Base-by-base conservation (phyloP, 805 yeast species). In the Priceomyces medius region DNA sequence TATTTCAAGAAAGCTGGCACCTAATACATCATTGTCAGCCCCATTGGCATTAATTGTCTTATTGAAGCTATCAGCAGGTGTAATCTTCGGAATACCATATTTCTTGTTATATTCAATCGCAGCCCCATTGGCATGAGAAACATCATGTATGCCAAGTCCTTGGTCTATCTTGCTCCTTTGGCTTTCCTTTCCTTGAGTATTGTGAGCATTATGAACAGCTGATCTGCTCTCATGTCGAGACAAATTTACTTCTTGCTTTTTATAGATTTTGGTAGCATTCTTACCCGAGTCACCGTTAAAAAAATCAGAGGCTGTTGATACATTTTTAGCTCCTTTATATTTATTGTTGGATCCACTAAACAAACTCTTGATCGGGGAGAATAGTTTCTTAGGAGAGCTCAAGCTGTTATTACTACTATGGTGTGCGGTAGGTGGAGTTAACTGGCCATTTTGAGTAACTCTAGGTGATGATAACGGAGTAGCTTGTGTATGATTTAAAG, bases 331-430 rank as follows among this genome's bases (percentile, higher is more conserved):
- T 10, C 46, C 31, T 35, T 46, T 56, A 12, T 47, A 20, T 36
- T 51, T 54, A 18, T 9, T 8, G 41, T 38, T 50, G 48, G 33
- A 52, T 3, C 44, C 40, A 43, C 49, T 53, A 49, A 64, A 66
- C 40, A 62, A 35, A 43, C 64, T 63, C 45, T 57, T 59, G 13
- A 66, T 66, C 2, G 73, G 73, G 1, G 66, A 59, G 23, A 66
- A 49, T 23, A 66, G 50, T 47, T 66, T 66, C 46, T 66, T 66
- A 20, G 73, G 73, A 5, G 71, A 60, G 14, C 52, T 51, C 29
- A 51, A 12, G 12, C 51, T 20, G 19, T 9, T 31, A 19, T 42
- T 29, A 31, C 24, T 21, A 13, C 16, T 29, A 6, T 35, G 20
- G 27, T 35, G 35, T 10, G 42, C 37, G 28, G 42, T 47, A 16